Evolutionary conservation across 2,329 filamentous ascomycete genomes (phyloP).

Genomic region (Sclerotinia spermophila): DNA sequence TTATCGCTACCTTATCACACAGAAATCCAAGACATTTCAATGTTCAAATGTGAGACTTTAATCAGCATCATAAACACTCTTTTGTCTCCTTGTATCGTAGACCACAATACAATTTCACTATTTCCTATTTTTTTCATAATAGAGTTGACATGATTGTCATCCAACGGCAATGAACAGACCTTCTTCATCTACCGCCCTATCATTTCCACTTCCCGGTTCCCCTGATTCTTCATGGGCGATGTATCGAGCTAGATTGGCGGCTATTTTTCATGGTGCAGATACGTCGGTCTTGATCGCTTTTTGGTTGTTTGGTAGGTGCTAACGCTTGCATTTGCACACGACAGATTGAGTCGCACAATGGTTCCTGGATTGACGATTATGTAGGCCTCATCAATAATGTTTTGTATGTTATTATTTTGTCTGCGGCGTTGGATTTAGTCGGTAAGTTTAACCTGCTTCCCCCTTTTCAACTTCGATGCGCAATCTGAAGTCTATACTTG

Average conservation of each 20-base stretch:
- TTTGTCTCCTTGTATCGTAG: background rate
- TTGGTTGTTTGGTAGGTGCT: constrained; percentile 79
- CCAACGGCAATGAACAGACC: constrained; percentile 27
- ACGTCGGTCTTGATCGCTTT: constrained; percentile 74
- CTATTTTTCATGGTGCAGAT: constrained; percentile 64
- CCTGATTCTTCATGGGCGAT: constrained; percentile 68
- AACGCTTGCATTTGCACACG: background rate
- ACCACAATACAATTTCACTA: background rate
- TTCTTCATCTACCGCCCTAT: constrained; percentile 36
- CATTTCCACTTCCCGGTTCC: constrained; percentile 54
- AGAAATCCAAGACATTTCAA: background rate
- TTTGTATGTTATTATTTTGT: constrained; percentile 95
- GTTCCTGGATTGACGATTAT: background rate
- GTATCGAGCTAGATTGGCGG: constrained; percentile 62
- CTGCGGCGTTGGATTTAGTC: constrained; percentile 91
- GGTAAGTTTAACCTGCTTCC: constrained; percentile 37
- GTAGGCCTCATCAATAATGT: constrained; percentile 94
- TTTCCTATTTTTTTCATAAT: background rate
- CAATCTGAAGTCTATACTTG: background rate
- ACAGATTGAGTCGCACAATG: background rate
- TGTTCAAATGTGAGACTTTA: background rate
- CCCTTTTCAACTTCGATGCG: background rate
- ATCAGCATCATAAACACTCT: background rate
- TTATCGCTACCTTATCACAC: background rate
- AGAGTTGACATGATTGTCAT: background rate